Percentiles rank a stretch among this genome's conserved stretches.
These are phyloP conservation scores for Ophiostoma quercus DNA, from an alignment of 2,329 filamentous ascomycete genomes.

Conservation along the genomic window DNA sequence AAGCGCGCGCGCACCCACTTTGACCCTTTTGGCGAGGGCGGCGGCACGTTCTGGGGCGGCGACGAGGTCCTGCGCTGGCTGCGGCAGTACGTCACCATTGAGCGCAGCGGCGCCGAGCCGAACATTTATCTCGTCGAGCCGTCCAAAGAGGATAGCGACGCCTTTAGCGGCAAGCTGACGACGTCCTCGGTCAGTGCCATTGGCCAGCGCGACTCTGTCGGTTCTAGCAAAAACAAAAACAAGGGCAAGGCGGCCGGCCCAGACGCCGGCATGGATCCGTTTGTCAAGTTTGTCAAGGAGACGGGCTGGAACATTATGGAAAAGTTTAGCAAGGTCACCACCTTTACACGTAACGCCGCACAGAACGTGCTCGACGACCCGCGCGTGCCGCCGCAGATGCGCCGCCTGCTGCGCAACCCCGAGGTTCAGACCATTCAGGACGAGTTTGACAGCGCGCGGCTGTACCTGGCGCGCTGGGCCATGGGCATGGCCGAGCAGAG, in stretches of 20 bases:
- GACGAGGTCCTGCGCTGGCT: conserved; percentile 93
- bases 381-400: conserved; percentile 81
- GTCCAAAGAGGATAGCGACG: conserved; percentile 67
- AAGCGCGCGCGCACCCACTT: conserved; percentile 77
- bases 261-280: conserved; percentile 82
- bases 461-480: conserved; percentile 94
- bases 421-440: conserved; percentile 94
- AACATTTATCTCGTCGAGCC: conserved; percentile 91
- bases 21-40: conserved; percentile 79
- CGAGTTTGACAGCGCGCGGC: conserved; percentile 91
- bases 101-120: conserved; percentile 78
- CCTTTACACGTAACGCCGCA: conserved; percentile 85
- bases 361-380: conserved; percentile 90
- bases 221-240: conserved; percentile 21
- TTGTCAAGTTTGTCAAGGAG: conserved; percentile 90
- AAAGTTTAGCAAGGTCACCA: conserved; percentile 95
- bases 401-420: conserved; percentile 77
- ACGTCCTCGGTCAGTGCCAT: conserved; percentile 41
- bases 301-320: conserved; percentile 95
- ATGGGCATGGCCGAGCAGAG: conserved; percentile 99
- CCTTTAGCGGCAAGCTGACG: conserved; percentile 65
- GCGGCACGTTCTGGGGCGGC: conserved; percentile 93
- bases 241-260: conserved; percentile 28
- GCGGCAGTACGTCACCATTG: conserved; percentile 73
- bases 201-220: conserved; percentile 38